Evolutionary conservation across 2,329 filamentous ascomycete species (phyloP).

Genomic region (Penicillium sp.): DNA sequence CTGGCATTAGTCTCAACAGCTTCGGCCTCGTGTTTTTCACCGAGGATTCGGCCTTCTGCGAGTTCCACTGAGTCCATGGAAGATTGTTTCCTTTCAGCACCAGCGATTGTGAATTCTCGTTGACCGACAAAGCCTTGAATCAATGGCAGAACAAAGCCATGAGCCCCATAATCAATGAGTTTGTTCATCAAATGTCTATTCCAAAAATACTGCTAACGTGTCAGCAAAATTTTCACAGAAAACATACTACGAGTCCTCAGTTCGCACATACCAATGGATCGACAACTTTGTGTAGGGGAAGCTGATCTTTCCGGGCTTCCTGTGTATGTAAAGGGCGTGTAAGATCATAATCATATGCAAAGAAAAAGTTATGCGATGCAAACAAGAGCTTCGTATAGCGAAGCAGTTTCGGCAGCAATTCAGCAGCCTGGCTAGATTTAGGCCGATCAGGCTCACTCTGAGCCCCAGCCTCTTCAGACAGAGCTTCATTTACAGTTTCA

Average conservation of each 20-base stretch:
- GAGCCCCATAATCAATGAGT: slow-evolving; percentile 72
- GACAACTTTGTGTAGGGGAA: slow-evolving; percentile 69
- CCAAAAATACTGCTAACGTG: slow-evolving; percentile 73
- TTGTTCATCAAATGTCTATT: slow-evolving; percentile 73
- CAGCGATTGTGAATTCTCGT: slow-evolving; percentile 71
- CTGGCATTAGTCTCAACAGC: slow-evolving; percentile 26
- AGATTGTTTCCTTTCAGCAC: slow-evolving; percentile 17
- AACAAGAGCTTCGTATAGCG: slow-evolving; percentile 83
- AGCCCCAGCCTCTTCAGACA: slow-evolving; percentile 7
- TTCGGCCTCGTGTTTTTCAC: slow-evolving; percentile 42
- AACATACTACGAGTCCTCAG: not conserved
- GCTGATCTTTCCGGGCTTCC: slow-evolving; percentile 43
- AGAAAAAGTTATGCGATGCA: slow-evolving; percentile 84
- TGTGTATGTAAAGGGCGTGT: slow-evolving; percentile 62
- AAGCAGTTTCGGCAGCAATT: slow-evolving; percentile 78
- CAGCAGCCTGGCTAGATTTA: slow-evolving; percentile 47
- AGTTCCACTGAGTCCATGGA: slow-evolving; percentile 17
- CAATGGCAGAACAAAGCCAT: slow-evolving; percentile 72
- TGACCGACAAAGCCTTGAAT: slow-evolving; percentile 96
- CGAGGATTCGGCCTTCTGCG: slow-evolving; percentile 38
- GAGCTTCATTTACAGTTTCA: slow-evolving; percentile 12
- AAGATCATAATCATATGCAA: slow-evolving; percentile 91
- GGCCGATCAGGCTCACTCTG: slow-evolving; percentile 11
- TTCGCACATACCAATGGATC: slow-evolving; percentile 59
- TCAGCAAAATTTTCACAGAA: slow-evolving; percentile 7